Percentiles rank a stretch among this genome's conserved stretches.
phyloP scores from a whole-genome alignment of 345 rosid species.

The Rubroshorea leprosula region DNA sequence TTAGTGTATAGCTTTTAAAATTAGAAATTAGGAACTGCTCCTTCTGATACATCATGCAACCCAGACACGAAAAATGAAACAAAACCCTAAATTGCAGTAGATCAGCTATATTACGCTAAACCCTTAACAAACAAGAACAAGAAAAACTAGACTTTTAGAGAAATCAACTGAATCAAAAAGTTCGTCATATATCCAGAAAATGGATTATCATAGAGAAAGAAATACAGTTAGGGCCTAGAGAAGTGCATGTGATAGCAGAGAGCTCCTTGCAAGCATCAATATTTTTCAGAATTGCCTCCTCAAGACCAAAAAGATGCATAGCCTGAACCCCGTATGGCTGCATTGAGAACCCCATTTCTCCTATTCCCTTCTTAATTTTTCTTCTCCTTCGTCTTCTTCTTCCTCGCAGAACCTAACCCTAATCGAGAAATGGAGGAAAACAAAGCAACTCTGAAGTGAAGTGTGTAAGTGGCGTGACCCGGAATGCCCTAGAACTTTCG shows the following conservation, averaged over 20 bases:
- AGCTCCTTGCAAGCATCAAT: constrained; percentile 98
- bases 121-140: neutral
- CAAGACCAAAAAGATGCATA: constrained; percentile 95
- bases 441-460: neutral
- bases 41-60: too few relatives aligned
- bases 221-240: constrained; percentile 92
- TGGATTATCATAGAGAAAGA: neutral
- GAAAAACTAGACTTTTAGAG: neutral
- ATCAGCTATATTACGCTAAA: neutral
- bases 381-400: neutral
- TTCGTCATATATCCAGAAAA: neutral
- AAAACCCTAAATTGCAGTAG: neutral
- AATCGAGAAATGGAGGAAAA: constrained; percentile 3
- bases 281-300: constrained; percentile 91
- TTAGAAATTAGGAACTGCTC: too few relatives aligned
- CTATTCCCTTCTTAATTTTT: neutral
- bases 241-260: constrained; percentile 91
- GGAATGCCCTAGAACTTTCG: constrained; percentile 1
- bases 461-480: neutral
- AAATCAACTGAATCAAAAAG: too few relatives aligned
- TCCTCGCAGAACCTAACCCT: neutral
- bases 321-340: constrained; percentile 91
- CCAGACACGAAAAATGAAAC: neutral
- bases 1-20: too few relatives aligned
- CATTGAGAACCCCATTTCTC: constrained; percentile 67